Evolutionary conservation across 352 stramenopile genomes (phyloP), one percentile per base, ranked within the genome.

Genomic region (Phytopythium litorale): DNA sequence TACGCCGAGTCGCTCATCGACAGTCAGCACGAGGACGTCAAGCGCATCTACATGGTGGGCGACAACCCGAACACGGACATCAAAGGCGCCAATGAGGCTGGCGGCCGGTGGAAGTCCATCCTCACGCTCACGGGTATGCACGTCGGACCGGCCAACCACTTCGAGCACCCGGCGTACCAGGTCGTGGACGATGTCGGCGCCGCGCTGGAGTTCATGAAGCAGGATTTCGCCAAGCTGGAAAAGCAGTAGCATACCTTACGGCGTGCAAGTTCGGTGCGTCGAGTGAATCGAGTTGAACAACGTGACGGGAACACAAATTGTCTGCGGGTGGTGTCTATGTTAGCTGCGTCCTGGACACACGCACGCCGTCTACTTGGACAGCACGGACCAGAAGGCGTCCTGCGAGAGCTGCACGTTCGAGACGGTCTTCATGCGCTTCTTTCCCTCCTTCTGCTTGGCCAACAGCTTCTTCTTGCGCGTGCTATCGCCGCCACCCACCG

Each of bases 401-500:
- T 99, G 97, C 54, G 89, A 97, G 43, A 99, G 81, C 65, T 96
- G 81, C 5, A 99, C 97, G 63, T 98, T 98, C 9, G 97, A 94
- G 50, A 98, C 87, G 16, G 92, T 96, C 78, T 99, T 98, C 78
- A 98, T 96, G 60, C 93, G 92, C 62, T 98, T 97, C 82, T 99
- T 99, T 63, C 98, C 98, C 60, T 97, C 80, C 72, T 99, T 99
- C 74, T 99, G 98, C 78, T 99, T 99, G 65, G 99, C 97, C 15
- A 99, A 72, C 33, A 99, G 81, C 68, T 99, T 99, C 66, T 98
- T 98, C 75, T 99, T 99, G 54, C 98, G 81, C 52, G 94, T 98
- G 46, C 94, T 83, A 70, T 99, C 98, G 11, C 97, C 97, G 30
- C 97, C 97, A 49, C 97, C 97, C 18, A 99, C 97, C 0, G 80